A percentile compares a stretch with the other conserved stretches of the same genome.
These are phyloP conservation scores for Spathaspora girioi DNA, from an alignment of 805 yeast species.

Conservation along the genomic window DNA sequence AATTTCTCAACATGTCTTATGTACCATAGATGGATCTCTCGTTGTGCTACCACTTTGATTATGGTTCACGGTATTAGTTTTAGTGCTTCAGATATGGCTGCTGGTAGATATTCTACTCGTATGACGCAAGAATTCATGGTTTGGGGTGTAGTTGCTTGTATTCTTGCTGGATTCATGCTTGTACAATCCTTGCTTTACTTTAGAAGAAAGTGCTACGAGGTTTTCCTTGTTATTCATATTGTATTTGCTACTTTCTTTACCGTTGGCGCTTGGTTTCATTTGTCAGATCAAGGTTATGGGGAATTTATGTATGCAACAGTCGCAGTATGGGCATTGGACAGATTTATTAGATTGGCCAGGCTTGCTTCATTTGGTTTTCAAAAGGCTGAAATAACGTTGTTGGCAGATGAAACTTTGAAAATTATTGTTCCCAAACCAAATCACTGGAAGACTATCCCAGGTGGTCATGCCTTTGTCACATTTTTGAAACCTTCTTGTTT, in stretches of 20 bases:
- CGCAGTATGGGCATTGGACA: constrained; percentile 37
- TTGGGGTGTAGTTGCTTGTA: constrained; percentile 27
- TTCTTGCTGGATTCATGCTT: constrained; percentile 45
- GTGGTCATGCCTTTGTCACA: constrained; percentile 39
- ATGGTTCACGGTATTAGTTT: constrained; percentile 37
- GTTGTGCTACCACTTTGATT: constrained; percentile 42
- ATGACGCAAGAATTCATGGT: constrained; percentile 17
- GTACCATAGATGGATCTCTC: constrained; percentile 56
- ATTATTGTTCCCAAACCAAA: constrained; percentile 33
- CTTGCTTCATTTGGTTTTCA: constrained; percentile 33
- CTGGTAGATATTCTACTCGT: constrained; percentile 9
- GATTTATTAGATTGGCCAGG: constrained; percentile 25
- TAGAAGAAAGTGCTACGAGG: constrained; percentile 56
- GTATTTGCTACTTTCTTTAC: constrained; percentile 41
- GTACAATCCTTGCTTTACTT: constrained; percentile 50
- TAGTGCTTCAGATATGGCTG: constrained; percentile 9
- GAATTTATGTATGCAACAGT: constrained; percentile 25
- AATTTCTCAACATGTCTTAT: constrained; percentile 50
- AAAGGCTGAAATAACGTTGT: constrained; percentile 23
- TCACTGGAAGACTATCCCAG: constrained; percentile 37
- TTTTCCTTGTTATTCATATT: constrained; percentile 30
- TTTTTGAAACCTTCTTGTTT: constrained; percentile 30
- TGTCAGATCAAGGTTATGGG: constrained; percentile 21
- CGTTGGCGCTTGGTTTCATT: constrained; percentile 56
- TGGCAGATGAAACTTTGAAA: constrained; percentile 35